Percentiles rank a stretch among this genome's conserved stretches.
These are phyloP conservation scores for Populus deltoides DNA, from an alignment of 345 rosid genomes.

Conservation along the genomic window DNA sequence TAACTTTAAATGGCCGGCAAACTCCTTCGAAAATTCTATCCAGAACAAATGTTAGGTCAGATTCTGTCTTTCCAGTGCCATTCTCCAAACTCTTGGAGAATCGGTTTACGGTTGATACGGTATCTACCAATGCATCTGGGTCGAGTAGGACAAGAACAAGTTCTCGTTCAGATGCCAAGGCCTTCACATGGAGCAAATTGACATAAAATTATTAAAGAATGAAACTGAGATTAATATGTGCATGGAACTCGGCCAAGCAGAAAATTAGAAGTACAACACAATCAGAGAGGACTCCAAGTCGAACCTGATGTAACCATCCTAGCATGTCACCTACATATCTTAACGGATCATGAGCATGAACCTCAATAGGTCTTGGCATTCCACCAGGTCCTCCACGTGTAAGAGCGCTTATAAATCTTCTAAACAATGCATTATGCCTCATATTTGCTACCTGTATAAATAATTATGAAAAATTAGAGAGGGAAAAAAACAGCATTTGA, in stretches of 20 bases:
- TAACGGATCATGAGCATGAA: constrained; percentile 99
- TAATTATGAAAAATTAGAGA: not conserved
- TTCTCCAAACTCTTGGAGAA: constrained; percentile 48
- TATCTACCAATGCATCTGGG: constrained; percentile 62
- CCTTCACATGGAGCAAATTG: constrained; percentile 43
- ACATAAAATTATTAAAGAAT: constrained; percentile 9
- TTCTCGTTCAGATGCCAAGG: constrained; percentile 98
- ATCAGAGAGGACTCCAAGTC: constrained; percentile 7
- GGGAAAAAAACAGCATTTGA: not conserved
- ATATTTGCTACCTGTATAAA: constrained; percentile 79
- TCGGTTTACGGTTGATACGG: constrained; percentile 50
- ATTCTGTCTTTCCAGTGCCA: constrained; percentile 63
- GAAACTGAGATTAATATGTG: not conserved
- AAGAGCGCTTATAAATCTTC: constrained; percentile 97
- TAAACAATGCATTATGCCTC: constrained; percentile 94
- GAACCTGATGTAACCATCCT: constrained; percentile 99
- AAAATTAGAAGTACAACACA: constrained; percentile 18
- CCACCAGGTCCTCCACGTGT: constrained; percentile 99
- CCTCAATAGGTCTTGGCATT: constrained; percentile 98
- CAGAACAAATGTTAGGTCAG: constrained; percentile 77
- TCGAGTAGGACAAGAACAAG: constrained; percentile 80
- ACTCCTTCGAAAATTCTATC: constrained; percentile 99
- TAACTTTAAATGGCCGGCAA: constrained; percentile 97
- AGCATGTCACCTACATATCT: constrained; percentile 98
- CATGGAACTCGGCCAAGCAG: constrained; percentile 4